Conservation (phyloP, 2,329 filamentous ascomycete genomes). For the Stromatinia cepivora region DNA sequence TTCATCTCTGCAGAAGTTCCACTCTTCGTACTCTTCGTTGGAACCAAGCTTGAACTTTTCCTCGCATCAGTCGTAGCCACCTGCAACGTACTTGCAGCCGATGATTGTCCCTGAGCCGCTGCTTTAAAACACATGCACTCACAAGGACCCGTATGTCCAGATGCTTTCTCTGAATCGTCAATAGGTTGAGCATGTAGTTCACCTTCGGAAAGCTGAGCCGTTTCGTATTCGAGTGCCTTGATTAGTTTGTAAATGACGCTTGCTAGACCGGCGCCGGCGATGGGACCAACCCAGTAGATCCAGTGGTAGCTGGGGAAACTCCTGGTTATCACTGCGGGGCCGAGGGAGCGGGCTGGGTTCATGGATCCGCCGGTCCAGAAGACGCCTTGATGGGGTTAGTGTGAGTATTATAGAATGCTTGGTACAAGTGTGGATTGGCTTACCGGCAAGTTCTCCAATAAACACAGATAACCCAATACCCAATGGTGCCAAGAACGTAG, state of each 20-base stretch:
- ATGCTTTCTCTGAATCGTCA: constrained; percentile 17
- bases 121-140: constrained; percentile 24
- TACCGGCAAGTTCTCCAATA: constrained; percentile 45
- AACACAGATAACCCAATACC: constrained; percentile 50
- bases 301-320: constrained; percentile 48
- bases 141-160: constrained; percentile 19
- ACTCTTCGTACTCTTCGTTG: constrained; percentile 19
- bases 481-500: constrained; percentile 50
- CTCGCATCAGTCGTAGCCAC: not conserved
- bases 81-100: not conserved
- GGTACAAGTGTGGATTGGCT: not conserved
- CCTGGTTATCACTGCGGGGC: constrained; percentile 47
- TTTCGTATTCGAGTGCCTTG: constrained; percentile 54
- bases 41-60: constrained; percentile 12
- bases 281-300: constrained; percentile 54
- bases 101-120: not conserved
- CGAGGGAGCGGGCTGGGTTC: constrained; percentile 51
- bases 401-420: not conserved
- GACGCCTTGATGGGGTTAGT: constrained; percentile 41
- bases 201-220: constrained; percentile 26
- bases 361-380: constrained; percentile 51
- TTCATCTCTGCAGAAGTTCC: not conserved
- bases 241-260: constrained; percentile 52
- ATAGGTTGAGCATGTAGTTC: not conserved
- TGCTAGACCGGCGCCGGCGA: constrained; percentile 51